Percentiles rank a stretch among this genome's conserved stretches.
These are phyloP conservation scores for Fraxinus americana DNA, from an alignment of 257 asterid species.

Conservation along the genomic window DNA sequence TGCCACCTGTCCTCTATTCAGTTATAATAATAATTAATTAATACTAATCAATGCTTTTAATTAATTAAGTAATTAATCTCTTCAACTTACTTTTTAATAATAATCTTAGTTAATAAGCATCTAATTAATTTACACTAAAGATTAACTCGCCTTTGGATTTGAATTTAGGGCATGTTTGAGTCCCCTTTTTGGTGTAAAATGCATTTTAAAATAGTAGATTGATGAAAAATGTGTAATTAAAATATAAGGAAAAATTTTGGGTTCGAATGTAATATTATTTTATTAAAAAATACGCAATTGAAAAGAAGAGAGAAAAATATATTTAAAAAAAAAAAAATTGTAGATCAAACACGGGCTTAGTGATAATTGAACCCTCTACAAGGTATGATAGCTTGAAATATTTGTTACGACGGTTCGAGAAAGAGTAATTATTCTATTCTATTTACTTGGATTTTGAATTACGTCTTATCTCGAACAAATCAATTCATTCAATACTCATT, in stretches of 20 bases:
- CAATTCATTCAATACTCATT: background rate
- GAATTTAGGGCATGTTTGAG: too few species aligned
- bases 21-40: conserved; percentile 18
- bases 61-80: too few species aligned
- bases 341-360: background rate
- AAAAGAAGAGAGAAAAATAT: too few species aligned
- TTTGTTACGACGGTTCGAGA: background rate
- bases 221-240: too few species aligned
- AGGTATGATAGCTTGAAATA: background rate
- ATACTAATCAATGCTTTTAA: conserved; percentile 24
- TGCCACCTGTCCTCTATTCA: conserved; percentile 20
- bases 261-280: too few species aligned
- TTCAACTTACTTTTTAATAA: too few species aligned
- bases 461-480: background rate
- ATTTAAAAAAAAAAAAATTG: too few species aligned
- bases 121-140: background rate
- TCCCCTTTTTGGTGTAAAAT: too few species aligned
- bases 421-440: background rate
- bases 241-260: too few species aligned
- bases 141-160: conserved; percentile 2
- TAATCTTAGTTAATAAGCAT: background rate
- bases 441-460: background rate
- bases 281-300: too few species aligned
- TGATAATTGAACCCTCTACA: background rate
- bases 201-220: too few species aligned